Evolutionary conservation across 129 eudicot species (phyloP).

Genomic region (Pulicaria dysenterica): DNA sequence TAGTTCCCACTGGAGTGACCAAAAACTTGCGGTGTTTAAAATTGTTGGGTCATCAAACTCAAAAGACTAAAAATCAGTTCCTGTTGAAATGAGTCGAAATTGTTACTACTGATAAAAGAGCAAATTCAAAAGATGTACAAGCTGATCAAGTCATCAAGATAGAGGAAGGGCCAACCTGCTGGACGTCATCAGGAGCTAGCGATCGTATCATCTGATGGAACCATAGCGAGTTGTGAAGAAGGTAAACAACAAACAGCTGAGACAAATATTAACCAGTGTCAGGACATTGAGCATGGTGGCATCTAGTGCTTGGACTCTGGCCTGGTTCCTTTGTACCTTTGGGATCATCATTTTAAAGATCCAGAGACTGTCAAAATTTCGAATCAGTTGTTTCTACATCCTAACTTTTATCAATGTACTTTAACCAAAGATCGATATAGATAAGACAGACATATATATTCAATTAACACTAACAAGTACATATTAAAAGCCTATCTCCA

Average conservation of each 20-base stretch:
- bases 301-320: neutral
- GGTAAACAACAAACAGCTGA: neutral
- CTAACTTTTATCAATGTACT: slow-evolving; percentile 16
- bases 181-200: no score
- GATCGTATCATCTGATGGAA: neutral
- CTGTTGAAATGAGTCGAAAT: no score
- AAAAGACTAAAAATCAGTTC: no score
- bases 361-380: neutral
- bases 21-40: no score
- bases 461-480: neutral
- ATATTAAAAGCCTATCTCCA: neutral
- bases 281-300: neutral
- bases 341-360: slow-evolving; percentile 2
- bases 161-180: no score
- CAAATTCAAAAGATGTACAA: no score
- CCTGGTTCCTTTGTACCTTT: neutral
- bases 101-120: no score
- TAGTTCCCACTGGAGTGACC: no score
- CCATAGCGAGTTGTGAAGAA: slow-evolving; percentile 5
- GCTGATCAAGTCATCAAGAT: neutral
- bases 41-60: no score
- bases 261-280: slow-evolving; percentile 2
- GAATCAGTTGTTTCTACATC: neutral
- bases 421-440: neutral
- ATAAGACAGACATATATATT: neutral